Conservation (phyloP, 345 rosid genomes). For the Clarkia xantiana region DNA sequence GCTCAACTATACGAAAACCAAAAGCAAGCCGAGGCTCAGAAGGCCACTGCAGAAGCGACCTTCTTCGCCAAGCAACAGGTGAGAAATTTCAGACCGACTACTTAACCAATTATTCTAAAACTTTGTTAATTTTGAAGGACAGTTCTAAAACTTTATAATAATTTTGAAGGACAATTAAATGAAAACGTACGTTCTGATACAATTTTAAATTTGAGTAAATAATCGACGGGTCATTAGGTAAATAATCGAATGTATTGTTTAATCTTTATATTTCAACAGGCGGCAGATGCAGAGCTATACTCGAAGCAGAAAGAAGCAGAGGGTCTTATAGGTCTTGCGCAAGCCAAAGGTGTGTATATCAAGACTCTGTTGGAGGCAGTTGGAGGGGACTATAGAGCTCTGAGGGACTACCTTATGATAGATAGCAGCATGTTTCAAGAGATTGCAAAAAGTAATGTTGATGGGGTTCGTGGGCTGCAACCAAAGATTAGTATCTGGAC, state of each 20-base stretch:
- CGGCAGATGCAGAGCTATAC: constrained; percentile 24
- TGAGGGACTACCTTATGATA: constrained; percentile 55
- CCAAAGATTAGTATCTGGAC: constrained; percentile 71
- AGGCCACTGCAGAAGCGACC: constrained; percentile 47
- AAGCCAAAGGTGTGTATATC: constrained; percentile 49
- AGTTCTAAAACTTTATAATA: too few relatives aligned
- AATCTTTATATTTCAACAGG: too few relatives aligned
- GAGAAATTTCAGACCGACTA: too few relatives aligned
- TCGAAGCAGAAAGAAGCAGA: constrained; percentile 57
- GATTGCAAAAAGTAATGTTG: constrained; percentile 42
- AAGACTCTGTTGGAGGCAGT: constrained; percentile 37
- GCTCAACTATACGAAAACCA: constrained; percentile 38
- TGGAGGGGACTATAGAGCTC: constrained; percentile 34
- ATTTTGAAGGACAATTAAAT: too few relatives aligned
- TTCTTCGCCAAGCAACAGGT: too few relatives aligned
- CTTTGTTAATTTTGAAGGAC: too few relatives aligned
- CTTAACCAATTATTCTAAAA: too few relatives aligned
- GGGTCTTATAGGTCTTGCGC: constrained; percentile 36
- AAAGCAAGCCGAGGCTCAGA: constrained; percentile 53
- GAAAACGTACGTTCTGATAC: too few relatives aligned
- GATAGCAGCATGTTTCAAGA: constrained; percentile 33
- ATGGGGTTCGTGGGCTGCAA: constrained; percentile 40
- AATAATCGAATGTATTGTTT: too few relatives aligned
- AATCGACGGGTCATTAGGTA: too few relatives aligned
- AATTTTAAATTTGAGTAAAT: too few relatives aligned